Percentiles rank a stretch among this genome's conserved stretches.
Conservation (phyloP, 2,329 filamentous ascomycete genomes). For the Lachnellula occidentalis region DNA sequence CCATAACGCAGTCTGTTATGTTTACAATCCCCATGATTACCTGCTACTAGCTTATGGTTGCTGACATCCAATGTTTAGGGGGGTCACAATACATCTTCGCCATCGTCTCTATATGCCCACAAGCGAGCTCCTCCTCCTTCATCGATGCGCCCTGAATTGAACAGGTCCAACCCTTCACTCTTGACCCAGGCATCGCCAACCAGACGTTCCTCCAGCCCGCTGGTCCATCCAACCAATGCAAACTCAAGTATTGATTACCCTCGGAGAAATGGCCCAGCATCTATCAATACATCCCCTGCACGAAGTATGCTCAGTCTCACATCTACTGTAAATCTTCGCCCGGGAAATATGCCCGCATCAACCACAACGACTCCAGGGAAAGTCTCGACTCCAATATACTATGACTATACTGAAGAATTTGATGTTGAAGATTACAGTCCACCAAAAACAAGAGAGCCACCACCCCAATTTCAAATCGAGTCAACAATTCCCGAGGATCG, state of each 20-base stretch:
- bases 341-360: constrained; percentile 15
- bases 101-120: constrained; percentile 27
- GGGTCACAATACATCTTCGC: constrained; percentile 25
- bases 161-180: constrained; percentile 27
- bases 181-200: constrained; percentile 24
- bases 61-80: constrained; percentile 13
- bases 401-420: constrained; percentile 33
- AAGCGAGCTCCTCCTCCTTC: constrained; percentile 24
- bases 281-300: constrained; percentile 27
- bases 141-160: constrained; percentile 24
- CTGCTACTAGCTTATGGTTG: not conserved
- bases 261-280: constrained; percentile 17
- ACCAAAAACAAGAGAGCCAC: constrained; percentile 17
- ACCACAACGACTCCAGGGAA: constrained; percentile 25
- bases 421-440: constrained; percentile 22
- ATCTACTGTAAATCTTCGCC: constrained; percentile 27
- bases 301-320: constrained; percentile 28
- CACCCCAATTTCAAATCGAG: constrained; percentile 26
- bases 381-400: constrained; percentile 27
- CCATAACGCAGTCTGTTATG: not conserved
- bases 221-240: constrained; percentile 14
- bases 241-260: constrained; percentile 18
- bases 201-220: constrained; percentile 24
- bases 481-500: constrained; percentile 28
- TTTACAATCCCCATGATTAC: not conserved